These are phyloP conservation scores for Leccinum barrowsii DNA, from an alignment of 768 basidiomycete genomes.

Conservation along the genomic window DNA sequence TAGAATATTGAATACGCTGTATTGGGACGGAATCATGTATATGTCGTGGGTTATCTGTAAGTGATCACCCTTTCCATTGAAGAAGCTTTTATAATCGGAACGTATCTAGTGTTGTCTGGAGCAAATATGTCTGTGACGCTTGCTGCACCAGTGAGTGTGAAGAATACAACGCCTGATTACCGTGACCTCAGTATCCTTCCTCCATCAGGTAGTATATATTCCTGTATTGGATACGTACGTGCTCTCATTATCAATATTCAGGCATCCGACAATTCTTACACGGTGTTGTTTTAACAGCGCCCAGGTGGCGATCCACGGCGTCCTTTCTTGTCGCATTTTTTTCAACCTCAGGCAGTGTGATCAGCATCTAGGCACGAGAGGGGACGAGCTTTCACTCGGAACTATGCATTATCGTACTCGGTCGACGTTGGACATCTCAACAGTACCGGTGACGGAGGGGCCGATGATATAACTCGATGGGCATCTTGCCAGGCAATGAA, in stretches of 20 bases:
- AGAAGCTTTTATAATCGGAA: background rate
- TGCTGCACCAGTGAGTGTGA: conserved; percentile 19
- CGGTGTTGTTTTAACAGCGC: conserved; percentile 14
- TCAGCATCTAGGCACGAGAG: background rate
- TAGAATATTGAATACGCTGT: conserved; percentile 18
- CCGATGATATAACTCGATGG: background rate
- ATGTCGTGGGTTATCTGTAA: conserved; percentile 24
- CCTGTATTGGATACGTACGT: conserved; percentile 24
- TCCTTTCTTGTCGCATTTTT: conserved; percentile 27
- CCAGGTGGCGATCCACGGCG: conserved; percentile 26
- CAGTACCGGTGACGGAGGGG: background rate
- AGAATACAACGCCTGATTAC: background rate
- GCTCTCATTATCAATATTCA: background rate
- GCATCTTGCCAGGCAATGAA: background rate
- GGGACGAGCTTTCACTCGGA: background rate
- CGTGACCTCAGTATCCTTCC: background rate
- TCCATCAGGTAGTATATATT: conserved; percentile 12
- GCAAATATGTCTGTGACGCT: conserved; percentile 14
- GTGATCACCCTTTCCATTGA: background rate
- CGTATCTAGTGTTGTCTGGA: conserved; percentile 11
- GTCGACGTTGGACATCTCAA: background rate
- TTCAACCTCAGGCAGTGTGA: conserved; percentile 26
- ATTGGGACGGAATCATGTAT: conserved; percentile 28
- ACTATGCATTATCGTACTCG: conserved; percentile 1
- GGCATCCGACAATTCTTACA: conserved; percentile 1